Evolutionary conservation across 495 filamentous ascomycete species (phyloP).

Genomic region (Letharia lupina): DNA sequence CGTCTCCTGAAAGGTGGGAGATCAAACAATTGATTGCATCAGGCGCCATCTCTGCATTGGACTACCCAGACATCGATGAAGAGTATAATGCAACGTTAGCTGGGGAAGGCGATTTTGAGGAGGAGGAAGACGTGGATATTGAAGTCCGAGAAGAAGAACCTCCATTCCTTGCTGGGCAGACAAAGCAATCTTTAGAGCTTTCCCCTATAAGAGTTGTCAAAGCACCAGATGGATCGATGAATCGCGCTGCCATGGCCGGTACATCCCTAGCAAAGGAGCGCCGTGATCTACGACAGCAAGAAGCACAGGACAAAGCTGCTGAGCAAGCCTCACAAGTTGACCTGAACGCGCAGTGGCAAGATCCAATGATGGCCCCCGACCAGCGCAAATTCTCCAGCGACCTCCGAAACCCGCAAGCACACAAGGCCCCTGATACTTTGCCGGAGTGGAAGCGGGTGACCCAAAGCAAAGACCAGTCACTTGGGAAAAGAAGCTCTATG

Average conservation of each 20-base stretch:
- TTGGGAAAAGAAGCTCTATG: constrained; percentile 83
- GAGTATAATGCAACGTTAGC: constrained; percentile 83
- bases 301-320: constrained; percentile 73
- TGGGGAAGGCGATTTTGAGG: constrained; percentile 80
- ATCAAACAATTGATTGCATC: constrained; percentile 95
- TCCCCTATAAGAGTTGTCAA: constrained; percentile 96
- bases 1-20: constrained; percentile 93
- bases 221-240: constrained; percentile 91
- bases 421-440: constrained; percentile 54
- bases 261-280: constrained; percentile 85
- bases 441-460: constrained; percentile 91
- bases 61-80: constrained; percentile 92
- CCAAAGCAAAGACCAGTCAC: constrained; percentile 69
- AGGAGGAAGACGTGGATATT: constrained; percentile 96
- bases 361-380: constrained; percentile 84
- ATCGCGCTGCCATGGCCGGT: constrained; percentile 89
- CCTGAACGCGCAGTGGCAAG: constrained; percentile 86
- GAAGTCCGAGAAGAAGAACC: constrained; percentile 94
- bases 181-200: constrained; percentile 87
- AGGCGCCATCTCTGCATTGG: constrained; percentile 77
- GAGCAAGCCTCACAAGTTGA: constrained; percentile 75
- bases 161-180: constrained; percentile 92
- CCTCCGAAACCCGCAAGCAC: constrained; percentile 50
- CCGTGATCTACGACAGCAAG: constrained; percentile 79
- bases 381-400: constrained; percentile 82